Conservation (phyloP, 1,284 basidiomycete genomes). For the Ganoderma lingzhi region DNA sequence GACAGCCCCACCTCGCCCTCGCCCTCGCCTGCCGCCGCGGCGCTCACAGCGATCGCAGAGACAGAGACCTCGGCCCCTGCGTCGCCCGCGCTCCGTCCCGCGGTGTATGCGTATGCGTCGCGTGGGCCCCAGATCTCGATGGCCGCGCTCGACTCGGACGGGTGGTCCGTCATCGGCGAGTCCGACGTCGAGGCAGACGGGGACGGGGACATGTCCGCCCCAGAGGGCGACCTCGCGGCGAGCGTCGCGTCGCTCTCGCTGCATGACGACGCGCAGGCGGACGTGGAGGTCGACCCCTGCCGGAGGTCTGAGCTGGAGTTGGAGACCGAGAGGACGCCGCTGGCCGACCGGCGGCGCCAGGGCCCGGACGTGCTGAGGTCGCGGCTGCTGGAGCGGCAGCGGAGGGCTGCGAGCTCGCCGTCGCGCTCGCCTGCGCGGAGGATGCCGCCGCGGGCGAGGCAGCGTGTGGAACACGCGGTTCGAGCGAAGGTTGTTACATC, state of each 20-base stretch:
- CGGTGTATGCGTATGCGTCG: slow-evolving; percentile 10
- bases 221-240: slow-evolving; percentile 25
- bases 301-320: no score
- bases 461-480: slow-evolving; percentile 27
- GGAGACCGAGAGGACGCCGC: slow-evolving; percentile 35
- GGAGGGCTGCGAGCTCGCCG: slow-evolving; percentile 46
- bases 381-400: slow-evolving; percentile 39
- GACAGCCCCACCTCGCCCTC: slow-evolving; percentile 24
- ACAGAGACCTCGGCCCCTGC: slow-evolving; percentile 34
- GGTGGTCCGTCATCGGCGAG: slow-evolving; percentile 40
- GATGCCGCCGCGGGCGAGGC: slow-evolving; percentile 31
- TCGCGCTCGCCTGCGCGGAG: slow-evolving; percentile 50
- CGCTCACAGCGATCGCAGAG: slow-evolving; percentile 45
- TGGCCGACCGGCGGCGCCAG: slow-evolving; percentile 38
- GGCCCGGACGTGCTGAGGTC: slow-evolving; percentile 37
- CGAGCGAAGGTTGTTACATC: no score
- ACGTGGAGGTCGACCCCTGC: no score
- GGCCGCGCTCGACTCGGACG: slow-evolving; percentile 33
- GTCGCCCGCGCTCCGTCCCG: slow-evolving; percentile 23
- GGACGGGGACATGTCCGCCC: slow-evolving; percentile 36
- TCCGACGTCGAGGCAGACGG: slow-evolving; percentile 39
- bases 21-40: slow-evolving; percentile 17
- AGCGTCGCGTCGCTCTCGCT: slow-evolving; percentile 34
- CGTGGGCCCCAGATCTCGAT: slow-evolving; percentile 9
- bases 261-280: slow-evolving; percentile 15